Conservation (phyloP, 129 eudicot species). For the Arctium minus region DNA sequence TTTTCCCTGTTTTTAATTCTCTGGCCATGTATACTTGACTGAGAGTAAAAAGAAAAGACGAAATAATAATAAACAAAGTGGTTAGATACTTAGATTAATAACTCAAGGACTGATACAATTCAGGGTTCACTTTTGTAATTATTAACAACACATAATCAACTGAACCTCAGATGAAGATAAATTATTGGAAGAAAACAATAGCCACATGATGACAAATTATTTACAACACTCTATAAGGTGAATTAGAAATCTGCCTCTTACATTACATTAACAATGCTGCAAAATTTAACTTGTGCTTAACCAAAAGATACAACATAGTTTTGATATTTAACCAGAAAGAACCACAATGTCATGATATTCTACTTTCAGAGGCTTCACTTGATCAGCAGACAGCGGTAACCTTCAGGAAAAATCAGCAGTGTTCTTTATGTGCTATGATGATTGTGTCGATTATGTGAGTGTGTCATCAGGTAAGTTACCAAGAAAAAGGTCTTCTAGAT, state of each 20-base stretch:
- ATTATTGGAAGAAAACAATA: background rate
- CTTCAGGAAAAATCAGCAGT: background rate
- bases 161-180: background rate
- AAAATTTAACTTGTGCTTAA: background rate
- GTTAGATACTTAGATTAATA: constrained; percentile 6
- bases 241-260: background rate
- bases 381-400: background rate
- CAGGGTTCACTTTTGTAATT: background rate
- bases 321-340: background rate
- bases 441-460: background rate
- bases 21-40: constrained; percentile 73
- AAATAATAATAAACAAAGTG: background rate
- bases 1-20: constrained; percentile 53
- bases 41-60: background rate
- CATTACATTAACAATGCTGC: background rate
- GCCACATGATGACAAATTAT: background rate
- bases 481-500: background rate
- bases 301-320: background rate
- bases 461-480: background rate
- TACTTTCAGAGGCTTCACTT: background rate
- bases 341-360: background rate
- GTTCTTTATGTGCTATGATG: background rate
- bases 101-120: background rate
- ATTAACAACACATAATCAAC: background rate
- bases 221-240: background rate